Conservation (phyloP, 495 filamentous ascomycete species). For the Daldinia loculata region DNA sequence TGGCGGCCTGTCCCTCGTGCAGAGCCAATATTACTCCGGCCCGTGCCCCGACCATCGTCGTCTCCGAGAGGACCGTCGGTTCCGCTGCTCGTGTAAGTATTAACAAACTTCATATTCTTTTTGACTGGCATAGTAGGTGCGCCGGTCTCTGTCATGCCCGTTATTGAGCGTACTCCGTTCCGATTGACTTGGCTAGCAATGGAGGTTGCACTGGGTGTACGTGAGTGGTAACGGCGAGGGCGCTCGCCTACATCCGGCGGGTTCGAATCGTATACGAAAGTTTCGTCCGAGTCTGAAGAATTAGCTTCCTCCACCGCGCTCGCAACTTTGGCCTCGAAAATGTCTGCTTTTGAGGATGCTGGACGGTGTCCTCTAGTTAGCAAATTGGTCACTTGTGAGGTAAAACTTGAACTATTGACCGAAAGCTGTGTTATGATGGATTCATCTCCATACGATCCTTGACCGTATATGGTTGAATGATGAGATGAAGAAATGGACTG, state of each 20-base stretch:
- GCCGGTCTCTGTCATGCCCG: constrained; percentile 67
- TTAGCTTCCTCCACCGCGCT: constrained; percentile 91
- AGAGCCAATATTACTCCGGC: constrained; percentile 67
- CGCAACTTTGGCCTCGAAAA: constrained; percentile 96
- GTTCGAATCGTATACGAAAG: constrained; percentile 99
- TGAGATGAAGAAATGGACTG: constrained; percentile 45
- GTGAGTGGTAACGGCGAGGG: constrained; percentile 86
- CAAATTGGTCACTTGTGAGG: constrained; percentile 54
- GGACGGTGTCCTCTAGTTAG: constrained; percentile 60
- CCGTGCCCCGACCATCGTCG: constrained; percentile 67
- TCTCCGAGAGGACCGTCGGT: constrained; percentile 70
- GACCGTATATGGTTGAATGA: constrained; percentile 49
- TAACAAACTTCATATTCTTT: constrained; percentile 98
- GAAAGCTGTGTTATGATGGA: constrained; percentile 23
- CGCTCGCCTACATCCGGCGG: constrained; percentile 83
- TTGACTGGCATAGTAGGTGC: constrained; percentile 78
- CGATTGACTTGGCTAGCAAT: constrained; percentile 84
- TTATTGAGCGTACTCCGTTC: constrained; percentile 66
- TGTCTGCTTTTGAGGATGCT: constrained; percentile 96
- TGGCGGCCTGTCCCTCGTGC: constrained; percentile 74
- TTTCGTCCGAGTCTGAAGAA: constrained; percentile 96
- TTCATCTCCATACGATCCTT: constrained; percentile 50
- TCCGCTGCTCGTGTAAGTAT: constrained; percentile 71
- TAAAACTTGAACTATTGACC: constrained; percentile 42
- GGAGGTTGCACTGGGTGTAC: constrained; percentile 94